phyloP scores from a whole-genome alignment of 495 filamentous ascomycete species.

The Xylaria castorea region DNA sequence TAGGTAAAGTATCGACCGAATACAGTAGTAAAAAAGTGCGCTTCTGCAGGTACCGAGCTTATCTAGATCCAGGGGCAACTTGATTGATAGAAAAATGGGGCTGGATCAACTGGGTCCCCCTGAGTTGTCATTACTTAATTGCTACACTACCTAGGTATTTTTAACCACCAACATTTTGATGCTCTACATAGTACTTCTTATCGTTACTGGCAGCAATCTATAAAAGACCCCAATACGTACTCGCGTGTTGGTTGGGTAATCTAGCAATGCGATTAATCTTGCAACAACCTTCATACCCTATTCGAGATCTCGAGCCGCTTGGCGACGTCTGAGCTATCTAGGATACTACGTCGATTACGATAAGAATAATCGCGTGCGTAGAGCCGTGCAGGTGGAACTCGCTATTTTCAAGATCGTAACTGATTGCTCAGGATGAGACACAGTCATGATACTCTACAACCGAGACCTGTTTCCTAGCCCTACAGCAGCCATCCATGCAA shows the following conservation, averaged over 20 bases:
- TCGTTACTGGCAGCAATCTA: not conserved
- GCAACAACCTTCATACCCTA: not conserved
- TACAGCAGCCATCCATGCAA: not conserved
- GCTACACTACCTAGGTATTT: not conserved
- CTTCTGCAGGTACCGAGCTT: constrained; percentile 23
- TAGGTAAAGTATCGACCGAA: constrained; percentile 6
- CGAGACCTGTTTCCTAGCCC: not conserved
- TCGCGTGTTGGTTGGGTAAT: not conserved
- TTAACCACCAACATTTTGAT: not conserved
- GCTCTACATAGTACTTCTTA: not conserved
- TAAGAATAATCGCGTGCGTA: not conserved
- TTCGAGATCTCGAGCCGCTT: not conserved
- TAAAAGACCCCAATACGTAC: not conserved
- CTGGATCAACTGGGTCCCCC: not conserved
- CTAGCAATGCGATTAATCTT: not conserved
- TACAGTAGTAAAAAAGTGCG: constrained; percentile 10
- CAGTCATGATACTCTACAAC: not conserved
- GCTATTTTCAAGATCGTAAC: too few relatives aligned
- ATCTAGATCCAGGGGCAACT: constrained; percentile 15
- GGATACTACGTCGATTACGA: not conserved
- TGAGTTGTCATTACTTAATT: not conserved
- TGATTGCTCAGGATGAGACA: constrained; percentile 10
- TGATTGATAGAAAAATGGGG: not conserved
- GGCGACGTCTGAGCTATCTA: not conserved
- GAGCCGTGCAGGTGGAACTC: not conserved